These are phyloP conservation scores for Combretum micranthum DNA, from an alignment of 345 rosid genomes.

Conservation along the genomic window DNA sequence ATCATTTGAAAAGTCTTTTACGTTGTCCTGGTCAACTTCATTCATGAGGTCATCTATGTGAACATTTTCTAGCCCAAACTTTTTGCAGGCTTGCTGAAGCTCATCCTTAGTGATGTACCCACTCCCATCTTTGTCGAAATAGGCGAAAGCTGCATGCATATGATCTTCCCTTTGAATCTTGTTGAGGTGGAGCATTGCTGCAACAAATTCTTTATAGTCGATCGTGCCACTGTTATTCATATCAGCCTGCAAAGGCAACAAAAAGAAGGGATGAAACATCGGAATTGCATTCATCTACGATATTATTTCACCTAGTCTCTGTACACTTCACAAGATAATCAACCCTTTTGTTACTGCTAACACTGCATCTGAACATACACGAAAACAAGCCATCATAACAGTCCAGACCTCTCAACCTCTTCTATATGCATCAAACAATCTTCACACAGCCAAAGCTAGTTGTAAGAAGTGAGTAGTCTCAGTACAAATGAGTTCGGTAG, in stretches of 20 bases:
- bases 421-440: too few species aligned
- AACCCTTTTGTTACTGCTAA: too few species aligned
- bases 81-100: slow-evolving; percentile 62
- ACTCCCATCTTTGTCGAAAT: slow-evolving; percentile 80
- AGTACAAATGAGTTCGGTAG: too few species aligned
- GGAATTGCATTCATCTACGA: too few species aligned
- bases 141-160: slow-evolving; percentile 65
- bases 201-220: slow-evolving; percentile 72
- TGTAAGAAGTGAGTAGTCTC: too few species aligned
- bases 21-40: slow-evolving; percentile 77
- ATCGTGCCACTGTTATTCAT: slow-evolving; percentile 76
- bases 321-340: too few species aligned
- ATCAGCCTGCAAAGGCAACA: slow-evolving; percentile 47
- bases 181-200: slow-evolving; percentile 85
- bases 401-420: too few species aligned
- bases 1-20: slow-evolving; percentile 14
- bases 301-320: too few species aligned
- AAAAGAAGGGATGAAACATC: background rate
- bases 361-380: too few species aligned
- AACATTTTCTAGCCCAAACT: slow-evolving; percentile 52
- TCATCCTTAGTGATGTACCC: slow-evolving; percentile 78
- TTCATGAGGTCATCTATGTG: slow-evolving; percentile 54
- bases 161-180: slow-evolving; percentile 73
- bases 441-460: too few species aligned
- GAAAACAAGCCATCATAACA: too few species aligned